These are phyloP conservation scores for Phytophthora brassicae DNA, from an alignment of 352 stramenopile species.

Conservation along the genomic window DNA sequence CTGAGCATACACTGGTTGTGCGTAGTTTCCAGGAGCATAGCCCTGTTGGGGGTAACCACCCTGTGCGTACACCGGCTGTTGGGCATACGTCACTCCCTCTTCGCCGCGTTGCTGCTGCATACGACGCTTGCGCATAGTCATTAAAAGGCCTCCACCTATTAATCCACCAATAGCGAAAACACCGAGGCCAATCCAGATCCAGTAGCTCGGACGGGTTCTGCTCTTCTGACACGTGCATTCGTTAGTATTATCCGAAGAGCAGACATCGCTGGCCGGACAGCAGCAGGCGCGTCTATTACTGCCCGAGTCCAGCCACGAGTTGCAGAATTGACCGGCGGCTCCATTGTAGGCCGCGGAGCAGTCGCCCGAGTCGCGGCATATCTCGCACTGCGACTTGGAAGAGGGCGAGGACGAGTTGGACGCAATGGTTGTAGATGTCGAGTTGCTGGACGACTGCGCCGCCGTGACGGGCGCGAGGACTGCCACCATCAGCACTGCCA, in stretches of 20 bases:
- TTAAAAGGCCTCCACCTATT: slow-evolving; percentile 36
- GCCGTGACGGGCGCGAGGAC: not conserved
- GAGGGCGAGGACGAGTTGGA: slow-evolving; percentile 9
- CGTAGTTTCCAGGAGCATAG: slow-evolving; percentile 40
- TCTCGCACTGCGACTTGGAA: slow-evolving; percentile 33
- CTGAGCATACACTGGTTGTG: slow-evolving; percentile 41
- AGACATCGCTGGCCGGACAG: slow-evolving; percentile 43
- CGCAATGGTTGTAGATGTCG: not conserved
- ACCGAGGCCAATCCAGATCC: slow-evolving; percentile 36
- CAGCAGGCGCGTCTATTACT: slow-evolving; percentile 52
- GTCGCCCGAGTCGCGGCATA: slow-evolving; percentile 42
- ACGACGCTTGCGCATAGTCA: slow-evolving; percentile 42
- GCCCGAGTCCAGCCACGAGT: slow-evolving; percentile 45
- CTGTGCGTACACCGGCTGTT: slow-evolving; percentile 37
- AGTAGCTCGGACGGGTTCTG: slow-evolving; percentile 25
- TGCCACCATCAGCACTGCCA: slow-evolving; percentile 7
- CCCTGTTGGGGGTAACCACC: slow-evolving; percentile 35
- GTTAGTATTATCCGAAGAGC: slow-evolving; percentile 41
- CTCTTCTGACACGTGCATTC: slow-evolving; percentile 44
- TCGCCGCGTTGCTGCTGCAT: slow-evolving; percentile 18
- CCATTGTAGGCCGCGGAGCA: slow-evolving; percentile 54
- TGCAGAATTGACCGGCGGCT: slow-evolving; percentile 48
- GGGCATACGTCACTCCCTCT: slow-evolving; percentile 11
- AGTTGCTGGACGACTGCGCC: slow-evolving; percentile 2
- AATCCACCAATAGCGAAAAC: slow-evolving; percentile 34